Base-by-base conservation (phyloP, 2,329 filamentous ascomycete species). In the Aspergillus ochraceoroseus region DNA sequence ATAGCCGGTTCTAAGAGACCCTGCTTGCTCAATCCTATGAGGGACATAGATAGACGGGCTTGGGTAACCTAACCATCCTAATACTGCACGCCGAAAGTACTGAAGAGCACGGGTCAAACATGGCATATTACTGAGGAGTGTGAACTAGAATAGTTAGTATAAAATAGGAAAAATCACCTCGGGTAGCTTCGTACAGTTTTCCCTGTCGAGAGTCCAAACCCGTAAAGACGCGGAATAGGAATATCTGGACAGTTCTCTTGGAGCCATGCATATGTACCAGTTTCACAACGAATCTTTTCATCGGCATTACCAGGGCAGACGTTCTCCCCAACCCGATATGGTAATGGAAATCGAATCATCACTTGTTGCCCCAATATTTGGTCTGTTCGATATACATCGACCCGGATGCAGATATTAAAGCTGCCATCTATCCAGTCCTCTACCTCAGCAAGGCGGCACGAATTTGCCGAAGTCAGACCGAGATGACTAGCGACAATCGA, bases 241-340 rank as follows among this genome's bases (percentile, higher is more conserved):
- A 58, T 34, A 29, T 47, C 43, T 7, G 55, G 53, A 41, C 54
- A 56, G 22, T 53, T 48, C 26, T 53, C 42, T 30, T 51, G 37
- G 17, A 58, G 43, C 55, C 51, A 58, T 22, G 49, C 46, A 45
- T 55, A 59, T 6, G 55, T 49, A 5, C 41, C 54, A 7, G 51
- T 55, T 41, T 59, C 53, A 43, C 50, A 57, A 19, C 39, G 43
- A 26, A 57, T 27, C 34, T 58, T 59, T 39, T 58, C 55, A 38
- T 56, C 54, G 4, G 41, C 39, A 38, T 56, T 57, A 18, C 52
- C 51, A 13, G 56, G 48, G 18, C 46, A 30, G 30, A 45, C 48
- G 3, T 25, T 41, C 11, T 58, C 51, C 5, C 51, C 56, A 4
- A 53, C 38, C 9, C 46, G 49, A 29, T 57, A 54, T n/a, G 49